phyloP scores from a whole-genome alignment of 2,329 filamentous ascomycete genomes.

The Lasiodiplodia citricola region DNA sequence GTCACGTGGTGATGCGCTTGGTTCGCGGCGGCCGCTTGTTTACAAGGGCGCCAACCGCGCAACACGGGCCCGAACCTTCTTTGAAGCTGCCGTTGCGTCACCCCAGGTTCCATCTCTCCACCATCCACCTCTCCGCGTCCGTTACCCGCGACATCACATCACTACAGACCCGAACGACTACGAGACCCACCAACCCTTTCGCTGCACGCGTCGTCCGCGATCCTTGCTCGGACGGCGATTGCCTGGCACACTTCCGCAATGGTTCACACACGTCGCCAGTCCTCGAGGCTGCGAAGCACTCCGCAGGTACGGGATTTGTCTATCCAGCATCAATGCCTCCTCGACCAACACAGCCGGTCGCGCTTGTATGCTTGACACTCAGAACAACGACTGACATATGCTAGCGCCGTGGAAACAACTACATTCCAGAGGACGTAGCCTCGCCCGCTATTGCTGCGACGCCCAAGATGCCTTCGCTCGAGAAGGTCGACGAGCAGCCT shows the following conservation, averaged over 20 bases:
- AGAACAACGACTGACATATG: neutral
- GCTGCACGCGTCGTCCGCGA: neutral
- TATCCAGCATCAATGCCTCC: neutral
- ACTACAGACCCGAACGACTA: neutral
- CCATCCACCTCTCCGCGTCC: neutral
- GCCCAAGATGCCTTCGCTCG: slow-evolving; percentile 22
- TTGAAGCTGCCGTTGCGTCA: slow-evolving; percentile 5
- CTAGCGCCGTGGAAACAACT: neutral
- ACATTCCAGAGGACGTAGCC: neutral
- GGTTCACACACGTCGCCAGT: slow-evolving; percentile 20
- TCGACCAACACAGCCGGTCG: neutral
- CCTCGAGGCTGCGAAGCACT: slow-evolving; percentile 23
- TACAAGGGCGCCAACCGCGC: neutral
- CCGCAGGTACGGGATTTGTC: slow-evolving; percentile 7
- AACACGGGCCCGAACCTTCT: slow-evolving; percentile 13
- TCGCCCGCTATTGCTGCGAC: slow-evolving; percentile 6
- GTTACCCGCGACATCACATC: neutral
- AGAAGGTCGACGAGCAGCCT: slow-evolving; percentile 16
- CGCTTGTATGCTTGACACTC: neutral
- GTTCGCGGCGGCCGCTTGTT: slow-evolving; percentile 14
- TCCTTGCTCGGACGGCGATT: neutral
- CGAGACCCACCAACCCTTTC: neutral
- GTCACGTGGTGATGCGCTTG: neutral
- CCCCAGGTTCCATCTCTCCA: slow-evolving; percentile 10
- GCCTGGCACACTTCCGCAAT: slow-evolving; percentile 9